Base-by-base conservation (phyloP, 2,329 filamentous ascomycete species). In the Diaporthe vaccinii region DNA sequence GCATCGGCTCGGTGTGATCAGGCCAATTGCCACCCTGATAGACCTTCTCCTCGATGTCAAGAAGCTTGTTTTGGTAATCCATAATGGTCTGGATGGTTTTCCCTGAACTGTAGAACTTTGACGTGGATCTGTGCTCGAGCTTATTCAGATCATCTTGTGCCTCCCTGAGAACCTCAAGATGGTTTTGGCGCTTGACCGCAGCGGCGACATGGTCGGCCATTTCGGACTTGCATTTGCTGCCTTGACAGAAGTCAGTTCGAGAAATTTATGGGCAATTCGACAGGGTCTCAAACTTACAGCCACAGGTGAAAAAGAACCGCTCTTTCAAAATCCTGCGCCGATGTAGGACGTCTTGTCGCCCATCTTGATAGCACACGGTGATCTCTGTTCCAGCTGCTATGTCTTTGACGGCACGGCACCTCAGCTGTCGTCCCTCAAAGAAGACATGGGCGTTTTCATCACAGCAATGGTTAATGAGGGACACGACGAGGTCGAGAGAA, bases 401-500 rank as follows among this genome's bases (percentile, higher is more conserved):
- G 15, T 76, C 74, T 39, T 72, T 79, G 10, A 82, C 73, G 12
- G 84, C 82, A 0, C 82, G 79, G 17, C 84, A 78, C 2, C 80
- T 78, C 1, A 83, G 74, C 70, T 83, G 73, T 36, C 73, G 75
- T 20, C 82, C 82, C 61, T 84, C 80, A 28, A 83, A 81, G 67
- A 81, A 81, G 39, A 82, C 76, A 46, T 81, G 77, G 2, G 81
- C 80, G 53, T 85, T 85, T 14, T 83, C 82, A 1, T 81, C 78
- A 72, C 84, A 85, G 0, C 79, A 82, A 77, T 85, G 83, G 76
- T 85, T 85, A 72, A 84, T 81, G 46, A 81, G 75, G 17, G 82
- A 79, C 1, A 79, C 78, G 3, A 79, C 73, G 17, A 82, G 65
- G 44, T 84, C 82, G n/a, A 85, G 75, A 20, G 76, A 81, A n/a